phyloP scores from a whole-genome alignment of 2,329 filamentous ascomycete genomes.

The Ascochyta rabiei region DNA sequence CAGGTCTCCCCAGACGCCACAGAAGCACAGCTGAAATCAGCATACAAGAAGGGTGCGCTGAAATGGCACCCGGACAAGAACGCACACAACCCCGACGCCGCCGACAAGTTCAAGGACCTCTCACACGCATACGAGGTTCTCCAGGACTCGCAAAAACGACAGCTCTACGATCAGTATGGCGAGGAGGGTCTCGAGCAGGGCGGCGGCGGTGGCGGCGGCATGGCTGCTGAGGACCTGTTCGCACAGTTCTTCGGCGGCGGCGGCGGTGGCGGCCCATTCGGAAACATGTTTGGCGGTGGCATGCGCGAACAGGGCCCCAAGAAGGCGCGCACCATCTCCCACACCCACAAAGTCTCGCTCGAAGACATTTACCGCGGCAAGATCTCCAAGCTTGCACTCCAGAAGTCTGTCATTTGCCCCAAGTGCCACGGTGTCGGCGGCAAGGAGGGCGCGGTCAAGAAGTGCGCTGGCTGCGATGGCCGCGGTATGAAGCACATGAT shows the following conservation, averaged over 20 bases:
- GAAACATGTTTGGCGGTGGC: conserved; percentile 63
- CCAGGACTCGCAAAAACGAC: conserved; percentile 88
- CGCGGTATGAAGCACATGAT: conserved; percentile 99
- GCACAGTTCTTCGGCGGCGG: conserved; percentile 86
- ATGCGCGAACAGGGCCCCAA: conserved; percentile 82
- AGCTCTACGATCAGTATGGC: conserved; percentile 95
- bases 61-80: conserved; percentile 97
- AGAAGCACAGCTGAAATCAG: conserved; percentile 88
- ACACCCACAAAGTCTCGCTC: conserved; percentile 96
- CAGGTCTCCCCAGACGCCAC: conserved; percentile 80
- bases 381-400: conserved; percentile 93
- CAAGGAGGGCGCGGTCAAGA: conserved; percentile 97
- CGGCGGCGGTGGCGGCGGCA: conserved; percentile 74
- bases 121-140: conserved; percentile 96
- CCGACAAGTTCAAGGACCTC: conserved; percentile 98
- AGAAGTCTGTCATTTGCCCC: conserved; percentile 95
- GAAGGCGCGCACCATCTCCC: conserved; percentile 94
- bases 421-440: conserved; percentile 94
- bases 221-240: conserved; percentile 96
- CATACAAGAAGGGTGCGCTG: conserved; percentile 81
- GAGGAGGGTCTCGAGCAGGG: conserved; percentile 92
- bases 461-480: conserved; percentile 88
- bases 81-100: conserved; percentile 86
- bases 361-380: conserved; percentile 99
- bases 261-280: conserved; percentile 70